Percentiles rank a stretch among this genome's conserved stretches.
Conservation (phyloP, 345 rosid genomes). For the Cardamine occulta region DNA sequence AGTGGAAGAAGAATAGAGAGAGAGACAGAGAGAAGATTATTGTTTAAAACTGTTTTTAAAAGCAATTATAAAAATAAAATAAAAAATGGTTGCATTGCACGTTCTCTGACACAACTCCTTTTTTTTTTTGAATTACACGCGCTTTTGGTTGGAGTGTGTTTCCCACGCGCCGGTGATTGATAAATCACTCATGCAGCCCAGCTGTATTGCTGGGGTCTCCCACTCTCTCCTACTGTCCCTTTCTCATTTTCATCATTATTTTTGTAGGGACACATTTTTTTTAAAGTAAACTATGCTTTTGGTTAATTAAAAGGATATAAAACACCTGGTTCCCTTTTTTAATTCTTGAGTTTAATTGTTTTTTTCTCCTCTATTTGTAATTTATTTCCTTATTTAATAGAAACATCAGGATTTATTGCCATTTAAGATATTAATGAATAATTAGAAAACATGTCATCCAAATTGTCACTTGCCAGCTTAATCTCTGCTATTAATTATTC, state of each 20-base stretch:
- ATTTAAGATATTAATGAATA: constrained; percentile 10
- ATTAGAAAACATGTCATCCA: constrained; percentile 31
- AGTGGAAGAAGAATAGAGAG: constrained; percentile 18
- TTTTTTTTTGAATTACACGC: constrained; percentile 11
- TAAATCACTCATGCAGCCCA: constrained; percentile 36
- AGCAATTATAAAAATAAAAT: neutral
- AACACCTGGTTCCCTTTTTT: constrained; percentile 15
- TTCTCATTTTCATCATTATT: constrained; percentile 45
- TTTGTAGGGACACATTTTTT: constrained; percentile 42
- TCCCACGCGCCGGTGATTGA: constrained; percentile 40
- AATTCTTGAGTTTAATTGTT: constrained; percentile 12
- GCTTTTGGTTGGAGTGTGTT: neutral
- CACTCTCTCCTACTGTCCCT: constrained; percentile 43
- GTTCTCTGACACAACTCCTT: constrained; percentile 44
- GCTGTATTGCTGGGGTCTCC: constrained; percentile 49
- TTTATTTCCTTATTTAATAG: neutral
- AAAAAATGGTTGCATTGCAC: constrained; percentile 45
- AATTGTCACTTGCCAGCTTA: constrained; percentile 32
- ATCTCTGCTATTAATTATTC: constrained; percentile 5
- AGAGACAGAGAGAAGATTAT: neutral
- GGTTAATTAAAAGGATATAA: constrained; percentile 14
- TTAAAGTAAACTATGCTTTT: constrained; percentile 22
- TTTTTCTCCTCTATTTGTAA: constrained; percentile 14
- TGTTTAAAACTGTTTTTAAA: constrained; percentile 31
- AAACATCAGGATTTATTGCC: constrained; percentile 4